Base-by-base conservation (phyloP, 345 rosid species). In the Pelargonium nanum region DNA sequence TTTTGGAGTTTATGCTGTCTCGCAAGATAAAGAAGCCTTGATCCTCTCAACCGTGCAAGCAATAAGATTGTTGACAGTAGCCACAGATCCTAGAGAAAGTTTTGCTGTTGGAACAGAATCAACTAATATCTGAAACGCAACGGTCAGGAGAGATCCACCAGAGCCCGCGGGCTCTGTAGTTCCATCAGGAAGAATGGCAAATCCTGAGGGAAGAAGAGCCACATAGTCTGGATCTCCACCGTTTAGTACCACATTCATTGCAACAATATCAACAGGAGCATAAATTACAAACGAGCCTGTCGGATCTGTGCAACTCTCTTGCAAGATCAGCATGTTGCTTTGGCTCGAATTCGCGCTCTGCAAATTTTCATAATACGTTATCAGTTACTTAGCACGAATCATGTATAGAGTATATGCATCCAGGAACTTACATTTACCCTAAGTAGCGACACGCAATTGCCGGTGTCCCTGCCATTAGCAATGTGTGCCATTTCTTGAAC, bases 401-500 rank as follows among this genome's bases (percentile, higher is more conserved):
- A 40, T 40, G 13, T 6, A 30, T 30, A 30, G 4, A 5, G 40
- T 30, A n/a, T n/a, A n/a, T n/a, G n/a, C n/a, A n/a, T n/a, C n/a
- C 10, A 30, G 2, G 48, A 40, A 59, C 89, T 78, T 74, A 71
- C 85, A 70, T 75, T 79, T 52, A 94, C 99, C 53, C 80, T 75
- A 48, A 88, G 88, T 19, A 94, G 71, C 28, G 95, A 76, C 10
- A 85, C 97, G 55, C 87, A 80, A 68, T 90, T 90, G 77, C 95
- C 91, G 5, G 78, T 77, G 30, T 90, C 93, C 58, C 83, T 72
- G 25, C 96, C 99, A 74, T 83, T 94, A 6, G 86, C 82, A 51
- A 94, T 85, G 56, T 88, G 85, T n/a, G 89, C 73, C 78, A 94
- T 77, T 81, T 86, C 93, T 59, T 85, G 82, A 24, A 84, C 85